Percentiles rank a stretch among this genome's conserved stretches.
Evolutionary conservation across 345 rosid genomes (phyloP).

Genomic region (Moringa oleifera): DNA sequence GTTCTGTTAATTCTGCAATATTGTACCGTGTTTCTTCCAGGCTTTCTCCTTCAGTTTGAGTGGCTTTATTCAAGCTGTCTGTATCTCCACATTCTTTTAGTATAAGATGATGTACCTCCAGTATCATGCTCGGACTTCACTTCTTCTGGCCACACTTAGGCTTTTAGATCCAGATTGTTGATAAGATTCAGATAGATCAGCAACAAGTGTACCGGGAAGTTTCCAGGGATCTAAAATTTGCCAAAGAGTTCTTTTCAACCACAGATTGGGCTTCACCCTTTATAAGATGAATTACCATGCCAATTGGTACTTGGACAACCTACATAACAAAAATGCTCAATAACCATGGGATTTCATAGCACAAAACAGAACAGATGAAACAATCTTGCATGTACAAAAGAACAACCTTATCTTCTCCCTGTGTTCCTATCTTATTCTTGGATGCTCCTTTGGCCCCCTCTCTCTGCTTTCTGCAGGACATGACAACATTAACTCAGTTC

Average conservation of each 20-base stretch:
- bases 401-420: constrained; percentile 84
- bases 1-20: constrained; percentile 66
- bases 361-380: no score
- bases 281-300: constrained; percentile 81
- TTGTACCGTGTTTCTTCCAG: constrained; percentile 45
- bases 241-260: constrained; percentile 30
- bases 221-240: constrained; percentile 87
- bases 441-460: constrained; percentile 81
- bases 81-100: constrained; percentile 11
- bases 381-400: constrained; percentile 10
- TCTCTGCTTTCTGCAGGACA: constrained; percentile 60
- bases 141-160: constrained; percentile 17
- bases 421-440: constrained; percentile 82
- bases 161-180: constrained; percentile 18
- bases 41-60: constrained; percentile 19
- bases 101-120: constrained; percentile 6
- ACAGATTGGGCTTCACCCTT: constrained; percentile 59
- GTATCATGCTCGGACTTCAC: constrained; percentile 8
- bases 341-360: background rate
- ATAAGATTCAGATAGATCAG: constrained; percentile 25
- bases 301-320: constrained; percentile 82
- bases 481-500: constrained; percentile 2
- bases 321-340: constrained; percentile 16
- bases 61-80: constrained; percentile 15
- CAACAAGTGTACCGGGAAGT: constrained; percentile 65